A percentile compares a stretch with the other conserved stretches of the same genome.
phyloP scores from a whole-genome alignment of 257 asterid genomes.

The Solanum paucissectum region DNA sequence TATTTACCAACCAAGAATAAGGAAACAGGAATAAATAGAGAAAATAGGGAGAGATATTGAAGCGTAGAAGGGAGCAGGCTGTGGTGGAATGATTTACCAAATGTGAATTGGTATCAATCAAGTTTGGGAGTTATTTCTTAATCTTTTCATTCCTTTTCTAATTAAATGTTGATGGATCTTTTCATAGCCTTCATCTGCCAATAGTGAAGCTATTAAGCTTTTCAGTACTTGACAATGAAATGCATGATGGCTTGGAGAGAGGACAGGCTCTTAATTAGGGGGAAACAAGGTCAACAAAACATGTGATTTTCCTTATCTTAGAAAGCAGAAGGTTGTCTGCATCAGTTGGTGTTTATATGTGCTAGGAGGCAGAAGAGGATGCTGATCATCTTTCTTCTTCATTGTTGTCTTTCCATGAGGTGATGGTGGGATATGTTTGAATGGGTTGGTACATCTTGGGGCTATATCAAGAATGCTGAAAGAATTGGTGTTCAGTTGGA shows the following conservation, averaged over 20 bases:
- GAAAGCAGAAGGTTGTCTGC: neutral
- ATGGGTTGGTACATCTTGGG: neutral
- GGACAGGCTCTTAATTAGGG: neutral
- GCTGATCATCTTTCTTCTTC: neutral
- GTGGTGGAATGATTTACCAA: neutral
- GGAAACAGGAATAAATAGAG: neutral
- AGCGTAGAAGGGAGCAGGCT: neutral
- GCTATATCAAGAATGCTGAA: neutral
- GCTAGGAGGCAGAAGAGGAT: neutral
- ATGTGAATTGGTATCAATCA: neutral
- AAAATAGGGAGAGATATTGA: neutral
- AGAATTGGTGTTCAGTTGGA: neutral
- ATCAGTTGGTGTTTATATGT: neutral
- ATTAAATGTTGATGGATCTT: neutral
- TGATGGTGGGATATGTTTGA: neutral
- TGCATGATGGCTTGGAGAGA: neutral
- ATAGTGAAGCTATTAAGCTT: neutral
- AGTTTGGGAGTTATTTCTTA: neutral
- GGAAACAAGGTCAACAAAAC: neutral
- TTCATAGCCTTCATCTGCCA: neutral
- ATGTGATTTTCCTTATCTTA: neutral
- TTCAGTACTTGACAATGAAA: neutral
- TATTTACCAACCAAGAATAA: neutral
- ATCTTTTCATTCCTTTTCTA: neutral
- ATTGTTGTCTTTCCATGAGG: neutral